Evolutionary conservation across 139 green algal genomes (phyloP).

Genomic region (Choricystis sp.): DNA sequence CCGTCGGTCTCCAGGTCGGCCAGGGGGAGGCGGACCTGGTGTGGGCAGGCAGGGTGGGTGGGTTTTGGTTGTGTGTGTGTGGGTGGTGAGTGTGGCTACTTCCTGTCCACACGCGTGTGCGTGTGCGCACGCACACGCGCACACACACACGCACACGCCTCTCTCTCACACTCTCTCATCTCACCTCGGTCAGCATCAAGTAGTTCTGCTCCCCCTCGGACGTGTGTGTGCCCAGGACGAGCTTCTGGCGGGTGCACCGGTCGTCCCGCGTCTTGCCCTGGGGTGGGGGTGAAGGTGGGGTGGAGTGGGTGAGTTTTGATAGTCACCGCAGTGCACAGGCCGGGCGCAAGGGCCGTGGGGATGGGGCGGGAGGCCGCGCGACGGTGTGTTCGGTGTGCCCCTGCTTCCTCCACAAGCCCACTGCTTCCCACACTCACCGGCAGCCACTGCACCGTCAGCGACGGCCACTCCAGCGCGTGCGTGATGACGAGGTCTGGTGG

Average conservation of each 20-base stretch:
- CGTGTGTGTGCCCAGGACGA: slow-evolving; percentile 96
- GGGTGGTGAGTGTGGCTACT: too few relatives aligned
- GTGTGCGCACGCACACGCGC: too few relatives aligned
- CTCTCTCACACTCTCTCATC: slow-evolving; percentile 3
- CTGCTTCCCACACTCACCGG: slow-evolving; percentile 40
- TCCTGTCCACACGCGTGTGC: too few relatives aligned
- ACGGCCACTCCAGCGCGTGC: slow-evolving; percentile 96
- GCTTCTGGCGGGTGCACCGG: slow-evolving; percentile 72
- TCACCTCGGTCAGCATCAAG: slow-evolving; percentile 90
- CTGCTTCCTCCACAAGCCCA: neutral
- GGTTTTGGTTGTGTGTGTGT: too few relatives aligned
- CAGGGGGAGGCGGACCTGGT: slow-evolving; percentile 72
- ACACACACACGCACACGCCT: too few relatives aligned
- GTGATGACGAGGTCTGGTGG: slow-evolving; percentile 91
- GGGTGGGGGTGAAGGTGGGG: neutral
- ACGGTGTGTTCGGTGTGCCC: neutral
- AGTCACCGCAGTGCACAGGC: neutral
- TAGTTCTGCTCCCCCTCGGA: slow-evolving; percentile 97
- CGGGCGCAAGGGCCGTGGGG: too few relatives aligned
- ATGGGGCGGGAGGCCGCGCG: too few relatives aligned
- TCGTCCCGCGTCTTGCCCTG: slow-evolving; percentile 14
- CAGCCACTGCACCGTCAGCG: slow-evolving; percentile 96
- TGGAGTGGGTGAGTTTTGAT: neutral
- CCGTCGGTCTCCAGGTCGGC: slow-evolving; percentile 78
- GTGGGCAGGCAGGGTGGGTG: too few relatives aligned